Conservation (phyloP, 2,329 filamentous ascomycete genomes). For the Xylariaceae sp. region DNA sequence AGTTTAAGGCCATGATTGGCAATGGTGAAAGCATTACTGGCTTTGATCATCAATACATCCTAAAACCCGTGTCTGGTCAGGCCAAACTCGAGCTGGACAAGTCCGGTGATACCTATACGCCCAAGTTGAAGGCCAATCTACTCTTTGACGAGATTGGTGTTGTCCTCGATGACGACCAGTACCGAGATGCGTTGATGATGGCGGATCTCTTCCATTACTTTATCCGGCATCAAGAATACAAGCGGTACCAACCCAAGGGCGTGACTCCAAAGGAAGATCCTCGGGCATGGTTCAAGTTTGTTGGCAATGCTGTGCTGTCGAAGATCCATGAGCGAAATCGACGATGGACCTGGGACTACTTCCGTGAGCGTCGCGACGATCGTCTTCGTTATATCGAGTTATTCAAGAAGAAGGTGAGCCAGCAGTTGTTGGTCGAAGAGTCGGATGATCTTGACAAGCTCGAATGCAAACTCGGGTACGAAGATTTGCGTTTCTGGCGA, state of each 20-base stretch:
- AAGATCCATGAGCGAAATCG: constrained; percentile 95
- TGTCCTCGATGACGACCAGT: constrained; percentile 95
- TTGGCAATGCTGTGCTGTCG: constrained; percentile 77
- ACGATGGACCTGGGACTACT: constrained; percentile 93
- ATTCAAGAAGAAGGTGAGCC: constrained; percentile 87
- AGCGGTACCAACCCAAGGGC: constrained; percentile 80
- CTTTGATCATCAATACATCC: constrained; percentile 77
- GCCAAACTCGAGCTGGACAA: constrained; percentile 95
- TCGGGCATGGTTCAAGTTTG: constrained; percentile 86
- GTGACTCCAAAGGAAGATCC: constrained; percentile 82
- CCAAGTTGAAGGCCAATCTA: constrained; percentile 84
- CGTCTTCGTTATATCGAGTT: constrained; percentile 83
- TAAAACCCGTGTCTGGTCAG: constrained; percentile 92
- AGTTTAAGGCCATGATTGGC: constrained; percentile 76
- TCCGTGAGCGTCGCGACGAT: constrained; percentile 86
- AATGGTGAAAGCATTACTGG: constrained; percentile 53
- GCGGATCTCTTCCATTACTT: constrained; percentile 98
- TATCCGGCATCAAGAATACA: constrained; percentile 94
- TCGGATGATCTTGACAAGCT: constrained; percentile 66
- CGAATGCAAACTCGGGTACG: constrained; percentile 85
- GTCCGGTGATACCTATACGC: constrained; percentile 69
- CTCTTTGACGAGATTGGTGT: constrained; percentile 97
- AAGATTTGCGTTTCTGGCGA: constrained; percentile 95
- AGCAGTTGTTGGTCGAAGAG: constrained; percentile 66
- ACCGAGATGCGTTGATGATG: constrained; percentile 95